phyloP scores from a whole-genome alignment of 2,329 filamentous ascomycete genomes.

The Oidium heveae region DNA sequence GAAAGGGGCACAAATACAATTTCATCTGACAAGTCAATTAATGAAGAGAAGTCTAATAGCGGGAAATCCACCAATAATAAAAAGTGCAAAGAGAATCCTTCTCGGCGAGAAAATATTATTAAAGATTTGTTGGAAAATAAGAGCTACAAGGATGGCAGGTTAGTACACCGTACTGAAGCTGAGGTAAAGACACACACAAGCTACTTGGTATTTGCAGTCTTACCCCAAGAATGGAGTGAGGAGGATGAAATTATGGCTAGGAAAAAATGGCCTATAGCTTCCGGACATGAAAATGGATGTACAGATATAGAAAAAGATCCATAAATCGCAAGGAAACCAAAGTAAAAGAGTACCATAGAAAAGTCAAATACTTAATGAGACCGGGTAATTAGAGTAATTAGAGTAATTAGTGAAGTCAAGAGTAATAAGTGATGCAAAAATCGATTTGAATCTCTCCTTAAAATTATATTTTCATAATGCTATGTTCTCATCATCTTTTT shows the following conservation, averaged over 20 bases:
- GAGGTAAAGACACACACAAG: constrained; percentile 92
- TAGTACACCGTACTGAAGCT: constrained; percentile 59
- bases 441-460: too few relatives aligned
- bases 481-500: too few relatives aligned
- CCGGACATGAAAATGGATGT: not conserved
- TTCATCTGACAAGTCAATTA: not conserved
- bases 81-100: constrained; percentile 14
- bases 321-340: too few relatives aligned
- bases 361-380: too few relatives aligned
- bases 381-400: too few relatives aligned
- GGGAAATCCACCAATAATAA: not conserved
- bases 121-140: constrained; percentile 20
- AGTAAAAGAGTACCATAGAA: too few relatives aligned
- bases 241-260: constrained; percentile 51
- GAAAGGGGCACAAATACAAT: constrained; percentile 4
- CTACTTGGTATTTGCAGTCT: constrained; percentile 80
- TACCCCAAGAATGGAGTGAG: constrained; percentile 67
- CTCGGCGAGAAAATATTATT: constrained; percentile 12
- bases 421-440: too few relatives aligned
- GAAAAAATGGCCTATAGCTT: constrained; percentile 24
- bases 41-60: not conserved
- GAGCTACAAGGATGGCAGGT: constrained; percentile 46
- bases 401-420: too few relatives aligned
- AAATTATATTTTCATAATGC: too few relatives aligned
- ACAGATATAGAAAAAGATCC: too few relatives aligned